Evolutionary conservation across 306 rosid genomes (phyloP), one percentile per base, ranked within the genome.

Genomic region (Dalbergia cochinchinensis): DNA sequence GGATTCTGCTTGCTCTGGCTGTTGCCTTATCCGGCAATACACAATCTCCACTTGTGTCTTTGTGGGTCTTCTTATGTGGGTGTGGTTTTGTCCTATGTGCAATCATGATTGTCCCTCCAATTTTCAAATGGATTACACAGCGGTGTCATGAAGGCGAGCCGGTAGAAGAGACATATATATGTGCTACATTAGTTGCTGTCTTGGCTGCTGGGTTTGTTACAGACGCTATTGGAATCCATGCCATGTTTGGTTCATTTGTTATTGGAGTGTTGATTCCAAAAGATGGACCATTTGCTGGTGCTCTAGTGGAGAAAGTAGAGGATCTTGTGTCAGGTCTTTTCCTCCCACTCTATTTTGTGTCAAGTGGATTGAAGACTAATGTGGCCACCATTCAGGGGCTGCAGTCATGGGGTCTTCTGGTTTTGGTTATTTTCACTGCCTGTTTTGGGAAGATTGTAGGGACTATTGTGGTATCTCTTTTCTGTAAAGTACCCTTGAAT

Each of bases 1-100:
- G 98, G 98, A 85, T 94, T 82, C 86, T 94, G 65, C 98, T 94
- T 80, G 98, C 98, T 37, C 87, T 92, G 31, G 97, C 97, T 73
- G 76, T 94, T 75, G 91, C 97, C 71, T 85, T 94, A 48, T 90
- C 97, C 3, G 93, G 97, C 39, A 53, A 53, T 51, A 70, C n/a
- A 26, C 80, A 82, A 34, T 90, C 98, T 75, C 86, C 93, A 31
- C 84, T 92, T 6, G 90, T 87, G 68, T 55, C 98, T 0, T 50
- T 94, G 73, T 94, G 98, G 98, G 94, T 94, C 31, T 83, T 94
- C 72, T 82, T 89, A 76, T 60, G 86, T 37, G 98, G 97, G 16
- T 89, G 82, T 20, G 82, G 69, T 71, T 92, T 94, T 22, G 91
- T 92, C 26, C 3, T 87, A 19, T 80, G 87, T 20, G 62, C 89